phyloP scores from a whole-genome alignment of 805 yeast species.

The Candida xiaguanensis region DNA sequence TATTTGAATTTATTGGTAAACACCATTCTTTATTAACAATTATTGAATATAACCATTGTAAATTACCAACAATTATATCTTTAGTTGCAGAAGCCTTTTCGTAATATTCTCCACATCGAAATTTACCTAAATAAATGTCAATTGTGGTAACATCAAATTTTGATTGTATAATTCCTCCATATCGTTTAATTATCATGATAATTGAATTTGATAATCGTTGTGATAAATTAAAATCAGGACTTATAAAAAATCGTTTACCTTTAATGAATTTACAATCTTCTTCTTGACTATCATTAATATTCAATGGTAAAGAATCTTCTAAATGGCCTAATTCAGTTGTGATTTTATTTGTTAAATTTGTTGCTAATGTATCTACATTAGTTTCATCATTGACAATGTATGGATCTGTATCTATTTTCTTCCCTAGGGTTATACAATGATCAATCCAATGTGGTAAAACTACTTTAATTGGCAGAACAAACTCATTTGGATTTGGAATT shows the following conservation, averaged over 20 bases:
- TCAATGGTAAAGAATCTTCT: conserved; percentile 6
- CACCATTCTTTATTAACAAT: conserved; percentile 52
- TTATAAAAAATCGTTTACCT: conserved; percentile 47
- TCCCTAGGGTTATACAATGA: conserved; percentile 55
- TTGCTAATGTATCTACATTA: conserved; percentile 1
- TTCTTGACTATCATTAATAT: not conserved
- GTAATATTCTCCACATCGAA: conserved; percentile 57
- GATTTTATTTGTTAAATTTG: not conserved
- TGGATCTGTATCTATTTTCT: conserved; percentile 48
- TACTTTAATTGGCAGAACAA: conserved; percentile 37
- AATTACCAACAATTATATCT: conserved; percentile 53
- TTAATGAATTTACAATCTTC: conserved; percentile 27
- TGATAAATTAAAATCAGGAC: conserved; percentile 55
- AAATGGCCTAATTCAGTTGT: conserved; percentile 1
- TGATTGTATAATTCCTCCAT: conserved; percentile 51
- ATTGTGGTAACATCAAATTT: conserved; percentile 15
- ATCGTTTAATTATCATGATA: conserved; percentile 39
- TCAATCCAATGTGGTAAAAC: conserved; percentile 82
- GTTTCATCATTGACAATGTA: conserved; percentile 41
- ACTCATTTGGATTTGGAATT: conserved; percentile 13
- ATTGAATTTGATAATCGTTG: conserved; percentile 38
- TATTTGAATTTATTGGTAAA: conserved; percentile 47
- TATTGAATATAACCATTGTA: conserved; percentile 75
- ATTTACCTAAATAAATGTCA: conserved; percentile 57
- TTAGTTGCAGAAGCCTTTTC: conserved; percentile 38